A percentile compares a stretch with the other conserved stretches of the same genome.
These are phyloP conservation scores for Besnoitia besnoiti DNA, from an alignment of 169 alveolate species.

Conservation along the genomic window DNA sequence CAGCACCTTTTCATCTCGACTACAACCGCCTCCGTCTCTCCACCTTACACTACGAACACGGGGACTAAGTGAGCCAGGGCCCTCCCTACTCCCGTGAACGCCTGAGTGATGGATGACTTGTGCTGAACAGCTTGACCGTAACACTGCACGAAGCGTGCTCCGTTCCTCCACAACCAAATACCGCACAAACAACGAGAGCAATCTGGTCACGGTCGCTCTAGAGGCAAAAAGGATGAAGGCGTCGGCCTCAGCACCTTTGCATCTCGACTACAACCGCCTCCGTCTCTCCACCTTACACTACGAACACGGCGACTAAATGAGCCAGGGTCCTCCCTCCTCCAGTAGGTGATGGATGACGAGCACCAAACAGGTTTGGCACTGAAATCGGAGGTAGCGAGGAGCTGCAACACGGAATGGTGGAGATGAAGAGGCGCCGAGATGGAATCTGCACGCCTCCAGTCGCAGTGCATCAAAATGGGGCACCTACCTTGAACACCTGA, in stretches of 20 bases:
- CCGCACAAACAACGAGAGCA: neutral
- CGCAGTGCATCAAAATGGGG: no score
- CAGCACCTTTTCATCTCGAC: neutral
- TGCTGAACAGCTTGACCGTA: no score
- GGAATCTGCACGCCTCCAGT: no score
- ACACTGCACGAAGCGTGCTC: no score
- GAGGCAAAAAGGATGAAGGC: neutral
- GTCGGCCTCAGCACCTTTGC: neutral
- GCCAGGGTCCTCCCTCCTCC: neutral
- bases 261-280: slow-evolving; percentile 2
- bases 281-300: neutral
- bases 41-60: neutral
- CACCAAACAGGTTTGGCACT: no score
- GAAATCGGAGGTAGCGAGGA: no score
- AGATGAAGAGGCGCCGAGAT: no score
- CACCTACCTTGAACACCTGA: slow-evolving; percentile 72
- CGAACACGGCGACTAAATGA: neutral
- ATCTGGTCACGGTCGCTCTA: neutral
- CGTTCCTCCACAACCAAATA: neutral
- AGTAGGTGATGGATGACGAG: neutral
- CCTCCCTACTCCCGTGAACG: neutral
- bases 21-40: neutral
- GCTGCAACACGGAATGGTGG: no score
- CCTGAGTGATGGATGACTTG: neutral
- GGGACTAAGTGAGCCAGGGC: neutral